Conservation (phyloP, 345 rosid genomes). For the Arabis alpina region DNA sequence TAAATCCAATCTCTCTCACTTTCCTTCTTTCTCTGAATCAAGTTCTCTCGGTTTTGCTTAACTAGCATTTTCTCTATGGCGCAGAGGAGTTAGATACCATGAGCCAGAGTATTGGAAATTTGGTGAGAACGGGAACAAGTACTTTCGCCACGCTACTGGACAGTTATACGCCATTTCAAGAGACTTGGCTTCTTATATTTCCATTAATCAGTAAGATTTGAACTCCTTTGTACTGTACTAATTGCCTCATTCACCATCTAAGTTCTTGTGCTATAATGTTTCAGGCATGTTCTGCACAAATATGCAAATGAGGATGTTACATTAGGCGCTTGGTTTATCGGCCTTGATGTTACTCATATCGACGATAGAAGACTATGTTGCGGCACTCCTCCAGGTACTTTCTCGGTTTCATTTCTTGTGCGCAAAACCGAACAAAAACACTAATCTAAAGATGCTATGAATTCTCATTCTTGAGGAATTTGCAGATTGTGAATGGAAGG, state of each 20-base stretch:
- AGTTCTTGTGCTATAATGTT: slow-evolving; percentile 1
- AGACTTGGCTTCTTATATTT: slow-evolving; percentile 89
- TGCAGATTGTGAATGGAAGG: slow-evolving; percentile 82
- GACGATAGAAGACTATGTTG: slow-evolving; percentile 97
- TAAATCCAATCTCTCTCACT: slow-evolving; percentile 3
- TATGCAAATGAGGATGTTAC: slow-evolving; percentile 98
- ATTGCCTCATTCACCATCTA: slow-evolving; percentile 4
- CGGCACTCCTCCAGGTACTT: slow-evolving; percentile 83
- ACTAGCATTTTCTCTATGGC: slow-evolving; percentile 20
- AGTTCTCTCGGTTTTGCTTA: slow-evolving; percentile 4
- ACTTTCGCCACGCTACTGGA: slow-evolving; percentile 95
- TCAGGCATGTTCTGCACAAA: slow-evolving; percentile 80
- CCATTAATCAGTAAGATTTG: slow-evolving; percentile 65
- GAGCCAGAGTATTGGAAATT: slow-evolving; percentile 99
- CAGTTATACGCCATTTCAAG: slow-evolving; percentile 93
- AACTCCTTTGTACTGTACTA: not conserved
- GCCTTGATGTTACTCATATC: slow-evolving; percentile 90
- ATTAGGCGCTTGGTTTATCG: slow-evolving; percentile 95
- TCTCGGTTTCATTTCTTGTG: not conserved
- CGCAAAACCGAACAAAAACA: not conserved
- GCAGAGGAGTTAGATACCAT: slow-evolving; percentile 84
- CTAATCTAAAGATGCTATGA: not conserved
- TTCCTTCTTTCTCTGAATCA: not conserved
- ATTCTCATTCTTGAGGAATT: slow-evolving; percentile 18
- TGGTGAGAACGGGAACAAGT: slow-evolving; percentile 94